Percentiles rank a stretch among this genome's conserved stretches.
Conservation (phyloP, 805 yeast genomes). For the Yamadazyma olivae region DNA sequence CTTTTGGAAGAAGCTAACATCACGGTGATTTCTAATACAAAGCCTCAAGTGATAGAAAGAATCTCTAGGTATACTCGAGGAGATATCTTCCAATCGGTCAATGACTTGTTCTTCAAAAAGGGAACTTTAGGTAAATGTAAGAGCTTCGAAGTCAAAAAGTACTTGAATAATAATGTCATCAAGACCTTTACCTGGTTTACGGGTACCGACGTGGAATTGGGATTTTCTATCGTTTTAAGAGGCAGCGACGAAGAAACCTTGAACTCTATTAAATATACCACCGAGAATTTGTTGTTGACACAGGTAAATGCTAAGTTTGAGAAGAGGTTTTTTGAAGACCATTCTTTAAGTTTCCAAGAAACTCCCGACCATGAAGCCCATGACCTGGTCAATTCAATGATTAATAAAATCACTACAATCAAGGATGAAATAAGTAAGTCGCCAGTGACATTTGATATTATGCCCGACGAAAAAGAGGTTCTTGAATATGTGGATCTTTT, state of each 20-base stretch:
- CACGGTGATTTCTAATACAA: slow-evolving; percentile 76
- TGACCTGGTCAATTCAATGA: slow-evolving; percentile 11
- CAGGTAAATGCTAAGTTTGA: slow-evolving; percentile 80
- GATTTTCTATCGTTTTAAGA: slow-evolving; percentile 83
- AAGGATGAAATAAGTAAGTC: slow-evolving; percentile 13
- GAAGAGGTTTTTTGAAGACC: slow-evolving; percentile 32
- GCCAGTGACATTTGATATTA: slow-evolving; percentile 13
- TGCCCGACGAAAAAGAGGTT: slow-evolving; percentile 31
- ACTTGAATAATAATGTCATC: slow-evolving; percentile 48
- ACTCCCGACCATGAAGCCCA: slow-evolving; percentile 5
- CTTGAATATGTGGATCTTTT: slow-evolving; percentile 35
- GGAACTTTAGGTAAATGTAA: slow-evolving; percentile 69
- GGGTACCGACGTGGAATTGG: slow-evolving; percentile 71
- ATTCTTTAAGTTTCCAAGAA: slow-evolving; percentile 13
- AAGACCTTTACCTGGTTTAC: slow-evolving; percentile 77
- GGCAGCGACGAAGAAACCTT: slow-evolving; percentile 68
- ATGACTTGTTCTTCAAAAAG: slow-evolving; percentile 67
- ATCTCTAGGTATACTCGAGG: slow-evolving; percentile 77
- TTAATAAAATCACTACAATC: slow-evolving; percentile 10
- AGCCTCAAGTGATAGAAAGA: slow-evolving; percentile 77
- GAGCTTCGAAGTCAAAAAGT: slow-evolving; percentile 67
- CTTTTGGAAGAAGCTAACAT: slow-evolving; percentile 71
- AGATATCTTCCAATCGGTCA: slow-evolving; percentile 82
- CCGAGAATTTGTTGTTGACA: slow-evolving; percentile 77
- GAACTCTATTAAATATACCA: slow-evolving; percentile 68